Percentiles rank a stretch among this genome's conserved stretches.
phyloP scores from a whole-genome alignment of 208 protist species.

The Angomonas desouzai region DNA sequence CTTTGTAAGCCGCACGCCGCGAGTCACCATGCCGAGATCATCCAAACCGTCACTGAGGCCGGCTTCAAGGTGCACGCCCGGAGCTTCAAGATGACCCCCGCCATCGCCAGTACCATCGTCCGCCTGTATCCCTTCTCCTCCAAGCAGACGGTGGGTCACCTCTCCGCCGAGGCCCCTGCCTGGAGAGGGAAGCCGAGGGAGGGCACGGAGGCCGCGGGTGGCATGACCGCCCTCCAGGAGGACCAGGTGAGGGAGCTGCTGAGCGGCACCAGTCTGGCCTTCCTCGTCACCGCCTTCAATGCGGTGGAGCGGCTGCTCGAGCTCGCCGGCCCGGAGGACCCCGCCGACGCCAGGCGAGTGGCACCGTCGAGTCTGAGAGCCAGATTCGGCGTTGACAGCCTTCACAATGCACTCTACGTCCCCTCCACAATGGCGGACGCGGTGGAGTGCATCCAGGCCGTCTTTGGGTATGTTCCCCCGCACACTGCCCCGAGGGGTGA shows the following conservation, averaged over 20 bases:
- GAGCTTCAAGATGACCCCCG: conserved; percentile 40
- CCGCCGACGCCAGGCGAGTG: conserved; percentile 36
- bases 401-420: conserved; percentile 67
- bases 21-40: conserved; percentile 39
- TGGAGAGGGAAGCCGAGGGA: conserved; percentile 7
- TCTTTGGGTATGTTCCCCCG: conserved; percentile 51
- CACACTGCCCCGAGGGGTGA: not conserved
- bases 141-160: not conserved
- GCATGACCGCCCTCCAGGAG: not conserved
- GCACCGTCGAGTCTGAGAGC: conserved; percentile 55
- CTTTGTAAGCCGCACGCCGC: conserved; percentile 68
- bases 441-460: conserved; percentile 26
- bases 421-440: conserved; percentile 48
- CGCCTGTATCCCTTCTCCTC: conserved; percentile 45
- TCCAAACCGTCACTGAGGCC: conserved; percentile 42
- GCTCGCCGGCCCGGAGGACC: conserved; percentile 67
- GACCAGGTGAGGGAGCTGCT: conserved; percentile 44
- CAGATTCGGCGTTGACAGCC: conserved; percentile 41
- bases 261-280: conserved; percentile 54
- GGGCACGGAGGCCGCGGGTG: not conserved
- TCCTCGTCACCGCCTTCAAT: conserved; percentile 48
- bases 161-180: not conserved
- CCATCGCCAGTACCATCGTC: conserved; percentile 44
- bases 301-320: conserved; percentile 54
- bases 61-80: conserved; percentile 54